Percentiles rank a stretch among this genome's conserved stretches.
Evolutionary conservation across 768 basidiomycete genomes (phyloP).

Genomic region (Rickenella mellea): DNA sequence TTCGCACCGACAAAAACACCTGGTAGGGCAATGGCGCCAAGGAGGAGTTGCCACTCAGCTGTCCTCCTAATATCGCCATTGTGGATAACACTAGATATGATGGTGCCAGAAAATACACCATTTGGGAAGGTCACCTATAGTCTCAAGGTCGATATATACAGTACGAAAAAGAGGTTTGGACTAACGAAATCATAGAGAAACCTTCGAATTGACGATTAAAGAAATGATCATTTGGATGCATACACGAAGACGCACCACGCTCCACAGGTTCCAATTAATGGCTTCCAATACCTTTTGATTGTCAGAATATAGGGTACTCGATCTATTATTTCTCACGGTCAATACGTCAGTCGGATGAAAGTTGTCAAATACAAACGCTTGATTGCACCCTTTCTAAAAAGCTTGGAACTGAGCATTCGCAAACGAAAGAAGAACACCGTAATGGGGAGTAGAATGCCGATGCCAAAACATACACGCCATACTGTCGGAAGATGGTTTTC

Average conservation of each 20-base stretch:
- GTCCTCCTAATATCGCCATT: slow-evolving; percentile 44
- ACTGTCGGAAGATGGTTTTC: slow-evolving; percentile 51
- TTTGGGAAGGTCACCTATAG: slow-evolving; percentile 60
- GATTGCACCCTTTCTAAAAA: slow-evolving; percentile 58
- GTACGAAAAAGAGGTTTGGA: too few relatives aligned
- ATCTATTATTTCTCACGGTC: slow-evolving; percentile 19
- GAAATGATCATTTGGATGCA: not conserved
- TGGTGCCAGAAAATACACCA: slow-evolving; percentile 56
- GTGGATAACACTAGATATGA: slow-evolving; percentile 58
- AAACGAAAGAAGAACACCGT: slow-evolving; percentile 66
- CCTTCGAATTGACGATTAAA: slow-evolving; percentile 22
- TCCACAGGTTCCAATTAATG: slow-evolving; percentile 63
- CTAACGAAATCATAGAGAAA: slow-evolving; percentile 60
- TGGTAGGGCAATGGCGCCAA: slow-evolving; percentile 52
- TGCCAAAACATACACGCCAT: slow-evolving; percentile 59
- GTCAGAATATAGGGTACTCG: slow-evolving; percentile 54
- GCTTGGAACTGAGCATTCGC: slow-evolving; percentile 58
- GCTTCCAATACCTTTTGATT: slow-evolving; percentile 54
- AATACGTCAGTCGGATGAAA: slow-evolving; percentile 3
- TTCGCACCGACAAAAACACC: slow-evolving; percentile 42
- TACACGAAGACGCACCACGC: slow-evolving; percentile 40
- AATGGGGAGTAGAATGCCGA: slow-evolving; percentile 54
- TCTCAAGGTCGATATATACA: not conserved
- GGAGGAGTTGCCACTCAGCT: slow-evolving; percentile 63
- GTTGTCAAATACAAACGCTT: slow-evolving; percentile 32